Evolutionary conservation across 306 rosid species (phyloP), one percentile per base, ranked within the genome.

Genomic region (Trifolium dubium): DNA sequence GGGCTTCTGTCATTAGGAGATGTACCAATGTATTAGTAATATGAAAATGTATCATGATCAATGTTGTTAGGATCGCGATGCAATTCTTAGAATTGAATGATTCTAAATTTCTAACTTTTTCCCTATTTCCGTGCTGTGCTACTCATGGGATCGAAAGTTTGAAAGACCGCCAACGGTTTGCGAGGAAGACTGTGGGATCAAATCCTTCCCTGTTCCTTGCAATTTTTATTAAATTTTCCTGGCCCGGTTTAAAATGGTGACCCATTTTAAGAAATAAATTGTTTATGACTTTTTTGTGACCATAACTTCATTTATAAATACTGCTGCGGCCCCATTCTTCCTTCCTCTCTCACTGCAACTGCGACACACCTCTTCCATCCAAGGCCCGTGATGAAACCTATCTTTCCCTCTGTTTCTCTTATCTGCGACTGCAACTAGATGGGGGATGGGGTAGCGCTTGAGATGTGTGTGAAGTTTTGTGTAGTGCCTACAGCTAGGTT

Each of bases 41-140:
- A 55, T 68, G 51, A 41, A 56, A 75, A 79, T 73, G 68, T 63
- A 17, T 37, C 49, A 63, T 18, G 31, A 60, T 60, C 65, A 60
- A 12, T 31, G 40, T 60, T 60, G 41, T 31, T 8, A 34, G 40
- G 65, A 30, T 60, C 8, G 6, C 2, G 19, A 30, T 2, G 40
- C 65, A 31, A 60, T 19, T 60, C 40, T 4, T 53, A 18, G 29
- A 60, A 14, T 60, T 31, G 19, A 2, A 60, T 0, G 5, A 60
- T 60, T 60, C 19, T 10, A 11, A 23, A 23, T 23, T 23, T 23
- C 8, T 8, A 60, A 30, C 19, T 9, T 30, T 12, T 59, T 18
- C 18, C 40, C 39, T 59, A 30, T 31, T 30, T 13, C 10, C 3
- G 39, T 30, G 39, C 5, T 59, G 64, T 3, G 17, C 40, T 53